Evolutionary conservation across 345 rosid genomes (phyloP).

Genomic region (Salix exigua): DNA sequence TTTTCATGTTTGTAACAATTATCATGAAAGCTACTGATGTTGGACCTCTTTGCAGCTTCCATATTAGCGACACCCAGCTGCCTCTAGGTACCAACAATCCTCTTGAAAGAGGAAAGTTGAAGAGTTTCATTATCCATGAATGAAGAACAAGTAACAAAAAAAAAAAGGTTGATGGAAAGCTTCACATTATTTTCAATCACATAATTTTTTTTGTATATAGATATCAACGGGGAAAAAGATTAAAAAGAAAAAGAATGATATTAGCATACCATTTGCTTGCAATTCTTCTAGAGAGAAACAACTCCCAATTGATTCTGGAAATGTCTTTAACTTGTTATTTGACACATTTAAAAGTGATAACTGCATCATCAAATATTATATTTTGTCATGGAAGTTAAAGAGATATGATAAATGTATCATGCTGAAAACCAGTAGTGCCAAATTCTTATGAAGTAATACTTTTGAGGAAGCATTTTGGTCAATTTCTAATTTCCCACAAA

Average conservation of each 20-base stretch:
- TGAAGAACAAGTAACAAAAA: neutral
- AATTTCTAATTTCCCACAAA: neutral
- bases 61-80: neutral
- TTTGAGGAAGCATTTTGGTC: neutral
- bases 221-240: neutral
- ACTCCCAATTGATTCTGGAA: constrained; percentile 96
- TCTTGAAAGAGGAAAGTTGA: neutral
- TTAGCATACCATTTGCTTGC: constrained; percentile 71
- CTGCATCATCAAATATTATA: constrained; percentile 47
- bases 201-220: neutral
- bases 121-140: neutral
- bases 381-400: constrained; percentile 10
- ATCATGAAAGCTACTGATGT: neutral
- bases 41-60: neutral
- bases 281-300: constrained; percentile 92
- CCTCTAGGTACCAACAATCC: neutral
- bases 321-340: constrained; percentile 72
- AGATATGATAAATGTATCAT: constrained; percentile 3
- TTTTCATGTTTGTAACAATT: neutral
- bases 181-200: neutral
- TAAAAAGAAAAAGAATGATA: neutral
- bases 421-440: neutral
- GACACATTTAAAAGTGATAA: constrained; percentile 80
- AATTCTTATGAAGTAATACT: neutral
- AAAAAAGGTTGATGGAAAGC: neutral